phyloP scores from a whole-genome alignment of 352 stramenopile genomes.

The Hyaloperonospora brassicae region DNA sequence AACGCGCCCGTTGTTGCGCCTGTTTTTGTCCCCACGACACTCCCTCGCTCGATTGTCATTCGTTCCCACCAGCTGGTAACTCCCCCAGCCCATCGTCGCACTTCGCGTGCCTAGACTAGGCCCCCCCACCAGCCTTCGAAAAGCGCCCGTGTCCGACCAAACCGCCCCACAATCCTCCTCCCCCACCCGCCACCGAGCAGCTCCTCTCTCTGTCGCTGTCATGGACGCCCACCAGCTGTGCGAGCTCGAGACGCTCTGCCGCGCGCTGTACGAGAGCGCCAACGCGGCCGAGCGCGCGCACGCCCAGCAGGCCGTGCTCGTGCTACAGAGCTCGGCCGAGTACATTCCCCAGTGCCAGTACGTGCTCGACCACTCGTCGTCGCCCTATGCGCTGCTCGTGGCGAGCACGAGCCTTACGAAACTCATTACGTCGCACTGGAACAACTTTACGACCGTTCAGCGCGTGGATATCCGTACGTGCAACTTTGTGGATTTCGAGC shows the following conservation, averaged over 20 bases:
- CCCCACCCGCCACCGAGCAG: constrained; percentile 21
- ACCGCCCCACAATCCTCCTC: constrained; percentile 9
- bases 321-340: constrained; percentile 88
- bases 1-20: no score
- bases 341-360: constrained; percentile 99
- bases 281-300: constrained; percentile 66
- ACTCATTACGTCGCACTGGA: constrained; percentile 97
- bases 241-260: constrained; percentile 75
- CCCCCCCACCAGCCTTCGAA: no score
- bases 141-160: no score
- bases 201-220: not conserved
- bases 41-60: no score
- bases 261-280: constrained; percentile 65
- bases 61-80: no score
- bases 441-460: constrained; percentile 79
- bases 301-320: constrained; percentile 77
- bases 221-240: constrained; percentile 78
- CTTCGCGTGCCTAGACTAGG: no score
- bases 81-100: no score
- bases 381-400: constrained; percentile 93
- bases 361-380: constrained; percentile 94
- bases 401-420: constrained; percentile 94
- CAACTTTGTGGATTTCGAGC: no score
- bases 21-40: no score
- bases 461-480: constrained; percentile 89